phyloP scores from a whole-genome alignment of 192 early-diverging fungal species.

The Coemansia guatemalensis region DNA sequence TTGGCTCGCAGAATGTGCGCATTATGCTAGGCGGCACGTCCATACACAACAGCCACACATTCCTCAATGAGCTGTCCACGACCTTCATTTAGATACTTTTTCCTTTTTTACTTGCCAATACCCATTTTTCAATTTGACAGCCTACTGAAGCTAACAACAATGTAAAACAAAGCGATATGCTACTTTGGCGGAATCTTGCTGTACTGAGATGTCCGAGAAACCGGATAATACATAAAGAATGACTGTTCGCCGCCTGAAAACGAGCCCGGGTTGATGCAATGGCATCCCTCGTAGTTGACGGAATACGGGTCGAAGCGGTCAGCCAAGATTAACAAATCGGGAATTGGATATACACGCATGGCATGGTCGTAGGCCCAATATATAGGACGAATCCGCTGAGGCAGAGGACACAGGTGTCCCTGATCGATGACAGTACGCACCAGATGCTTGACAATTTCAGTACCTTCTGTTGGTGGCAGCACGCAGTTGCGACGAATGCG shows the following conservation, averaged over 20 bases:
- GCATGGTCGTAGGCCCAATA: constrained; percentile 84
- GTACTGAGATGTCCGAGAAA: constrained; percentile 52
- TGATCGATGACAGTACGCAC: constrained; percentile 82
- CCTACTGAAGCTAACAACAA: background rate
- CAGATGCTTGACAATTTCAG: constrained; percentile 54
- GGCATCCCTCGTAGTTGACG: constrained; percentile 72
- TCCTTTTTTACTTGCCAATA: background rate
- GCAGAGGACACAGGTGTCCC: constrained; percentile 81
- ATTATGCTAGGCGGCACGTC: constrained; percentile 91
- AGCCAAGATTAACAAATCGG: constrained; percentile 82
- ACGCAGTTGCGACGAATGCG: constrained; percentile 75
- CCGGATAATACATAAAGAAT: constrained; percentile 76
- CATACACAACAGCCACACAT: constrained; percentile 73
- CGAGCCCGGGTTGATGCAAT: constrained; percentile 78
- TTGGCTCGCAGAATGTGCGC: constrained; percentile 67
- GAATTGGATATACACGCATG: constrained; percentile 82
- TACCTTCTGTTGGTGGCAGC: constrained; percentile 57
- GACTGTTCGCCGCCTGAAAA: constrained; percentile 63
- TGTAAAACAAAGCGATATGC: background rate
- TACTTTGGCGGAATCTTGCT: constrained; percentile 41
- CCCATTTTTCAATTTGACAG: background rate
- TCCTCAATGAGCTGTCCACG: constrained; percentile 45
- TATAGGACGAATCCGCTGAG: constrained; percentile 71
- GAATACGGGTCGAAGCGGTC: constrained; percentile 83
- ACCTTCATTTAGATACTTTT: constrained; percentile 33